Evolutionary conservation across 345 rosid genomes (phyloP), one percentile per base, ranked within the genome.

Genomic region (Mallotus nudiflorus): DNA sequence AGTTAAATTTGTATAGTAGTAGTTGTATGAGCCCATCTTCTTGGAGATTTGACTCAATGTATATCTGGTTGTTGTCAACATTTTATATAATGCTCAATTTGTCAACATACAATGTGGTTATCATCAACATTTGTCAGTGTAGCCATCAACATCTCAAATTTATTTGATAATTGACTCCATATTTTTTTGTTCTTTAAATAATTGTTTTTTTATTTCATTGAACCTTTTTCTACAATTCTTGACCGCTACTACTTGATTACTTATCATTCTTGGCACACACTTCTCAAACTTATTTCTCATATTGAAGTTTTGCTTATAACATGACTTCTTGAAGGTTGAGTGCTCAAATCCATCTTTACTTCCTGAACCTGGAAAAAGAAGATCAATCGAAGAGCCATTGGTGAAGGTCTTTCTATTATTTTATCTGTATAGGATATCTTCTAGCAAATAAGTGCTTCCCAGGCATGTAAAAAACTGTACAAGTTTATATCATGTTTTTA

Each of bases 261-360:
- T n/a, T 42, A 29, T 35, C 65, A 19, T 16, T 56, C 1, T 52
- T 37, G n/a, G 13, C 56, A 16, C 29, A 29, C 15, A 49, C 19
- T 51, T 62, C 6, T 19, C 51, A 6, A 31, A 25, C 8, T 65
- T 22, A 2, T 22, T 14, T 54, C 14, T 56, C 31, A 19, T 58
- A 5, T 19, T 61, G 74, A 73, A 74, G 66, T 78, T 62, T 76
- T 31, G 42, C 51, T 75, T 72, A 12, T 45, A 25, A 63, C 74
- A 51, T 56, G 37, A 62, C 60, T 77, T 81, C 65, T 69, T 76
- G 83, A 82, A 95, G 99, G 87, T 88, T 66, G 86, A 91, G 79
- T 95, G 99, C 82, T 95, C 99, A 70, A 95, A 95, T 83, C 99
- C 99, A 67, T 88, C 97, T 64, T 73, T 85, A 31, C 99, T 95